Conservation (phyloP, 768 basidiomycete species). For the Boletus reticuloceps region DNA sequence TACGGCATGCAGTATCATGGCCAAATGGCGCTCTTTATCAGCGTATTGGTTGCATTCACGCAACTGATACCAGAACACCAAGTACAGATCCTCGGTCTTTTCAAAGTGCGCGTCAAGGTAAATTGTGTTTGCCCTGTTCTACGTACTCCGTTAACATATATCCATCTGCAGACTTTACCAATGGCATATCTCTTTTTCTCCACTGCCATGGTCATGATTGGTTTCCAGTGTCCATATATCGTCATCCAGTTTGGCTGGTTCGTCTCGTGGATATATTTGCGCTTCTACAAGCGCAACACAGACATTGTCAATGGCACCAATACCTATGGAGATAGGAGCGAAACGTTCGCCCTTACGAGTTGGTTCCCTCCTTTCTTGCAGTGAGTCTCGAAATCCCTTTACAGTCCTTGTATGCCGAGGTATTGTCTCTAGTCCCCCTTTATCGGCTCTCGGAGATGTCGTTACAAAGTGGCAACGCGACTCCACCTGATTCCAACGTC, state of each 20-base stretch:
- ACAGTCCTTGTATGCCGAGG: background rate
- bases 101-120: constrained; percentile 90
- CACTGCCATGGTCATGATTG: constrained; percentile 76
- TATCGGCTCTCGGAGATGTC: constrained; percentile 63
- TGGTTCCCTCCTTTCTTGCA: constrained; percentile 98
- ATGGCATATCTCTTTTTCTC: constrained; percentile 93
- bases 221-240: constrained; percentile 87
- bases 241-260: constrained; percentile 99
- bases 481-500: constrained; percentile 74
- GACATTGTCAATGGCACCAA: constrained; percentile 60
- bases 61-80: constrained; percentile 98
- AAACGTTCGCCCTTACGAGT: constrained; percentile 90
- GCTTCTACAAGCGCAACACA: constrained; percentile 91
- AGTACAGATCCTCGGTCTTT: constrained; percentile 83
- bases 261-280: constrained; percentile 90
- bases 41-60: constrained; percentile 92
- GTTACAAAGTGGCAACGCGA: constrained; percentile 66
- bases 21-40: constrained; percentile 87
- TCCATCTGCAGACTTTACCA: constrained; percentile 68
- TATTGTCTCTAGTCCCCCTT: constrained; percentile 53
- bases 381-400: constrained; percentile 47
- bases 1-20: constrained; percentile 91
- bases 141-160: background rate
- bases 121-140: constrained; percentile 6
- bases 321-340: constrained; percentile 91